These are phyloP conservation scores for Ophiostoma sp. DNA, from an alignment of 2,329 filamentous ascomycete species.

Conservation along the genomic window DNA sequence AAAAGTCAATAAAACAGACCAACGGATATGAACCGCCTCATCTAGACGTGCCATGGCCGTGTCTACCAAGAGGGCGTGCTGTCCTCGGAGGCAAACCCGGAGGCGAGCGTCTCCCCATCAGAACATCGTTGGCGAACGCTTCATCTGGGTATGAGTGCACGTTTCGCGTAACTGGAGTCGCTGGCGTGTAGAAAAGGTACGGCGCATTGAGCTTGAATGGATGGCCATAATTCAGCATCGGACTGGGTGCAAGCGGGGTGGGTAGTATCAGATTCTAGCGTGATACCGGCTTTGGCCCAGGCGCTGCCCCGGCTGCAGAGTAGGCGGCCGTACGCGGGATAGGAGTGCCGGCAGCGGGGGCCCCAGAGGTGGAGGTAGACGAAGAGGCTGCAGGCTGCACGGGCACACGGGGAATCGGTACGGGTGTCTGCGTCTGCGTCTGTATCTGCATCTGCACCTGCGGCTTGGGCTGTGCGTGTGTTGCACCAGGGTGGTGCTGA, in stretches of 20 bases:
- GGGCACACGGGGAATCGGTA: slow-evolving; percentile 29
- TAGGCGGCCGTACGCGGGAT: neutral
- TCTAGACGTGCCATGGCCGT: neutral
- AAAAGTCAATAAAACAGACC: neutral
- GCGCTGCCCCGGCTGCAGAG: neutral
- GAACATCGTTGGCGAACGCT: neutral
- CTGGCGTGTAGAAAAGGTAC: neutral
- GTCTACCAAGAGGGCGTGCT: neutral
- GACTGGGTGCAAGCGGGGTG: neutral
- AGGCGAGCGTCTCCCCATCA: neutral
- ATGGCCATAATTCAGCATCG: neutral
- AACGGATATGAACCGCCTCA: neutral
- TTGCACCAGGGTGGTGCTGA: neutral
- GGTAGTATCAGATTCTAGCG: neutral
- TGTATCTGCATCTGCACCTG: slow-evolving; percentile 20
- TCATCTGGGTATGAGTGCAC: neutral
- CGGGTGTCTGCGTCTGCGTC: slow-evolving; percentile 26
- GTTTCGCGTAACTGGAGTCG: neutral
- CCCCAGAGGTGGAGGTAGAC: neutral
- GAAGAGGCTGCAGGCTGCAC: slow-evolving; percentile 13
- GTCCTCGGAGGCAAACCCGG: neutral
- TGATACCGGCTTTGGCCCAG: slow-evolving; percentile 2
- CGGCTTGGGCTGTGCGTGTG: slow-evolving; percentile 18
- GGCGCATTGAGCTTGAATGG: neutral
- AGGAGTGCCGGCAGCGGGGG: neutral